Evolutionary conservation across 2,329 filamentous ascomycete species (phyloP).

Genomic region (Penicillium expansum): DNA sequence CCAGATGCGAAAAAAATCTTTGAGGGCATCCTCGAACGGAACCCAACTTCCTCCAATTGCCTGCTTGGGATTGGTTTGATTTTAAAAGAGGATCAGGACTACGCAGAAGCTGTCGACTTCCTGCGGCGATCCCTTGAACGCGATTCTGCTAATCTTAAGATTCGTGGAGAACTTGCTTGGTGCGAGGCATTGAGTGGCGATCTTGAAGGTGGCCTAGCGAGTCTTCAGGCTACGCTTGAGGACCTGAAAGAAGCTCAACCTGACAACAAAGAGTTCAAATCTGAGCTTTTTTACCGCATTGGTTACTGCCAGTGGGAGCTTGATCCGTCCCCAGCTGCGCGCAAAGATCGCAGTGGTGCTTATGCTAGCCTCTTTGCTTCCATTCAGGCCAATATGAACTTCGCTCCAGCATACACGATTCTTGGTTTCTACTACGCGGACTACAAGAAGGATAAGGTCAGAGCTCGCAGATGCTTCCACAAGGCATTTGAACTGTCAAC

Average conservation of each 20-base stretch:
- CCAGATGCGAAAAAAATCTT: constrained; percentile 84
- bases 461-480: constrained; percentile 89
- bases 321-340: constrained; percentile 68
- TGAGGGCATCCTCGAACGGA: constrained; percentile 72
- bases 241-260: constrained; percentile 62
- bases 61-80: constrained; percentile 89
- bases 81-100: constrained; percentile 90
- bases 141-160: constrained; percentile 70
- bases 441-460: constrained; percentile 80
- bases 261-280: constrained; percentile 68
- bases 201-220: constrained; percentile 63
- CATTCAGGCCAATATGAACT: constrained; percentile 81
- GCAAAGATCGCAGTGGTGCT: constrained; percentile 76
- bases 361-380: constrained; percentile 81
- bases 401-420: constrained; percentile 85
- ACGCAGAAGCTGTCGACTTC: constrained; percentile 75
- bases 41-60: constrained; percentile 72
- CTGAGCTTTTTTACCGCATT: constrained; percentile 81
- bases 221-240: constrained; percentile 68
- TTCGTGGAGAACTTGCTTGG: constrained; percentile 88
- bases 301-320: constrained; percentile 84
- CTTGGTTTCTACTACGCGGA: constrained; percentile 89
- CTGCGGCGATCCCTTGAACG: constrained; percentile 71
- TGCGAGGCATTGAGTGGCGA: constrained; percentile 81
- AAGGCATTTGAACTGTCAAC: constrained; percentile 92